Conservation (phyloP, 164 flowering plant genomes). For the Stephania yunnanensis region DNA sequence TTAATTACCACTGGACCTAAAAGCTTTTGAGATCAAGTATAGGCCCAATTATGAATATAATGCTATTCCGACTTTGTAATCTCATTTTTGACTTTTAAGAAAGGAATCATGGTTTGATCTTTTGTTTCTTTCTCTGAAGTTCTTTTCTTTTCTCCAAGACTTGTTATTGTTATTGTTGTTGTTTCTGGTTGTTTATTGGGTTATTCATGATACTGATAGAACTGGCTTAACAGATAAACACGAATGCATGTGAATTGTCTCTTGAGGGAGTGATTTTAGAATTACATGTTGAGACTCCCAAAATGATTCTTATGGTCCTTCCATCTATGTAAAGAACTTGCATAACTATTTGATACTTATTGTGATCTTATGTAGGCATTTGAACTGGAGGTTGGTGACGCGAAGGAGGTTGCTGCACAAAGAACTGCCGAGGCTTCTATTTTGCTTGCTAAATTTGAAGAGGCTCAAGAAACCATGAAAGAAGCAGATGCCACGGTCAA, state of each 20-base stretch:
- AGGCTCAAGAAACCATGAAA: conserved; percentile 65
- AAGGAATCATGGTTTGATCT: not conserved
- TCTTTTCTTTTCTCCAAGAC: not conserved
- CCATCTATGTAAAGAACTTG: not conserved
- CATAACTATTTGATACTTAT: conserved; percentile 7
- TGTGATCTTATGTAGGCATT: conserved; percentile 37
- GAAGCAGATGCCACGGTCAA: conserved; percentile 84
- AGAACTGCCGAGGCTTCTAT: conserved; percentile 65
- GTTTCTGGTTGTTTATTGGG: no score
- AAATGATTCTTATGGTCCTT: not conserved
- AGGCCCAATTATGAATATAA: no score
- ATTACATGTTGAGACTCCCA: not conserved
- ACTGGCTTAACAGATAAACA: not conserved
- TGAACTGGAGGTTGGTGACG: conserved; percentile 54
- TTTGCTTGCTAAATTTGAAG: conserved; percentile 65
- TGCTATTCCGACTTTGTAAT: no score
- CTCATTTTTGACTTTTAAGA: not conserved
- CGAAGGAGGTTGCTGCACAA: conserved; percentile 49
- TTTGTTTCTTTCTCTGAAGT: not conserved
- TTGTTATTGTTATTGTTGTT: no score
- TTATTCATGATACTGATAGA: no score
- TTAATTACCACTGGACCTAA: no score
- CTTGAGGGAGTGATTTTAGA: not conserved
- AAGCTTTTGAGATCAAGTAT: no score
- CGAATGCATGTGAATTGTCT: not conserved